Percentiles rank a stretch among this genome's conserved stretches.
phyloP scores from a whole-genome alignment of 495 filamentous ascomycete species.

The Trichoderma erinaceum region DNA sequence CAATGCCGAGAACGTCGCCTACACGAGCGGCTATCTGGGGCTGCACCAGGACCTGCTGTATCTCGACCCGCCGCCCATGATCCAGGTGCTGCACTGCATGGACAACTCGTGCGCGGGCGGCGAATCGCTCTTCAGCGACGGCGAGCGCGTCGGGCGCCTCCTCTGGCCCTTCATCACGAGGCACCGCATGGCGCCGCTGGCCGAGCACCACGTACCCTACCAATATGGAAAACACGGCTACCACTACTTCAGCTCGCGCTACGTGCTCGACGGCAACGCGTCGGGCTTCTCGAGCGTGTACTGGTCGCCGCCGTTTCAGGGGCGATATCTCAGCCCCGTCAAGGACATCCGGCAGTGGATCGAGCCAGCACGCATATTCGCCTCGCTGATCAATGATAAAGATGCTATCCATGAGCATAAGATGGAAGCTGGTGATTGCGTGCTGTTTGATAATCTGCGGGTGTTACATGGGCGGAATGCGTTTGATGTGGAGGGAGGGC shows the following conservation, averaged over 20 bases:
- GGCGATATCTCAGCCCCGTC: constrained; percentile 9
- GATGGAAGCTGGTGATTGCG: constrained; percentile 72
- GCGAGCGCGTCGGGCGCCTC: constrained; percentile 51
- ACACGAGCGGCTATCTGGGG: constrained; percentile 70
- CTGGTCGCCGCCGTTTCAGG: constrained; percentile 55
- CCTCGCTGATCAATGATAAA: constrained; percentile 38
- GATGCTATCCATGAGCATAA: constrained; percentile 59
- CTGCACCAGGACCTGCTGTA: constrained; percentile 94
- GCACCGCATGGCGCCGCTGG: constrained; percentile 35
- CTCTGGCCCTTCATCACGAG: constrained; percentile 36
- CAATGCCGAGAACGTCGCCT: constrained; percentile 81
- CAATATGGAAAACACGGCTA: constrained; percentile 66
- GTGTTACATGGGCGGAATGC: constrained; percentile 68
- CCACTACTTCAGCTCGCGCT: constrained; percentile 49
- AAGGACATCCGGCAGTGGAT: constrained; percentile 27
- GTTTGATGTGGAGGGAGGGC: constrained; percentile 50
- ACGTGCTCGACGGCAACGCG: constrained; percentile 42
- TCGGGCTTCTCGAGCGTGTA: constrained; percentile 40
- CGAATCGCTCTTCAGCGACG: constrained; percentile 74
- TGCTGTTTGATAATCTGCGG: constrained; percentile 78
- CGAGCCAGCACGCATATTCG: constrained; percentile 41
- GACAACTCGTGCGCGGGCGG: constrained; percentile 69
- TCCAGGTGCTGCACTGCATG: constrained; percentile 84
- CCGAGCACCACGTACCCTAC: constrained; percentile 45
- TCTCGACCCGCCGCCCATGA: constrained; percentile 66